Conservation (phyloP, 2,329 filamentous ascomycete genomes). For the Colletotrichum paranaense region DNA sequence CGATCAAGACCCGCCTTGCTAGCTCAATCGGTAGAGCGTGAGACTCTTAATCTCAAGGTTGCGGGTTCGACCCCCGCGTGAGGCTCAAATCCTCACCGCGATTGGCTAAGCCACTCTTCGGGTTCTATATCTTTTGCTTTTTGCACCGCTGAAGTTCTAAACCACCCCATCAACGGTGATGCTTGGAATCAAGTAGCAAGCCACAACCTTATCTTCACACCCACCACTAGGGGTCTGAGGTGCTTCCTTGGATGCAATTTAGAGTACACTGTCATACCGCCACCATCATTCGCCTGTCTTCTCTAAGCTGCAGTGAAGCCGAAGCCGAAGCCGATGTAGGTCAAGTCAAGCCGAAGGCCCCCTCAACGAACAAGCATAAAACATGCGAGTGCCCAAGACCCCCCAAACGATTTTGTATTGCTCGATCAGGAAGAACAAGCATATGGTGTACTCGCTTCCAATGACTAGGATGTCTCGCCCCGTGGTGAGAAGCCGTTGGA, state of each 20-base stretch:
- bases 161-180: no score
- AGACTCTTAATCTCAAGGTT: constrained; percentile 67
- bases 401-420: neutral
- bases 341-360: neutral
- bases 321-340: constrained; percentile 19
- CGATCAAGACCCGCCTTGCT: constrained; percentile 46
- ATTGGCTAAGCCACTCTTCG: constrained; percentile 1
- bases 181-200: neutral
- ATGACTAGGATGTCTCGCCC: neutral
- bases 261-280: no score
- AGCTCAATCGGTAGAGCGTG: constrained; percentile 81
- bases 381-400: neutral
- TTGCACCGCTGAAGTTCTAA: no score
- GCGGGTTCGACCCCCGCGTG: constrained; percentile 41
- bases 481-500: neutral
- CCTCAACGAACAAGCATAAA: neutral
- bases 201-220: neutral
- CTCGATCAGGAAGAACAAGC: neutral
- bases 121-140: neutral
- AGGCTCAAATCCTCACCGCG: constrained; percentile 37
- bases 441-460: neutral
- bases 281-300: neutral
- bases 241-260: no score
- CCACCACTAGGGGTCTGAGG: no score
- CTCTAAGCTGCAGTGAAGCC: neutral